phyloP scores from a whole-genome alignment of 1,284 basidiomycete genomes.

The Omphalotus olearius region DNA sequence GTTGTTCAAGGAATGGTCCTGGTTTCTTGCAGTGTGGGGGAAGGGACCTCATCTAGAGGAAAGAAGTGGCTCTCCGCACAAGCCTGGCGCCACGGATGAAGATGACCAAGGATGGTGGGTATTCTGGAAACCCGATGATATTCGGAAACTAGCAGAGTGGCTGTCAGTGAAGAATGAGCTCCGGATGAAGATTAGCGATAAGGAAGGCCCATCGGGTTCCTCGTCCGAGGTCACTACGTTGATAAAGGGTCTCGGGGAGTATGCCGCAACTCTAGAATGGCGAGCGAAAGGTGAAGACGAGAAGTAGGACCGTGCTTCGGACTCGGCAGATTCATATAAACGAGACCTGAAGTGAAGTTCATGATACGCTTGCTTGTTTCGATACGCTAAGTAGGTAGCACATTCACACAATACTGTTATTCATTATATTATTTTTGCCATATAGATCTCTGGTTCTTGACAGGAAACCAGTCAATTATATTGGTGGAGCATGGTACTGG shows the following conservation, averaged over 20 bases:
- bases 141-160: conserved; percentile 64
- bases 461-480: conserved; percentile 3
- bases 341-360: no score
- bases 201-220: not conserved
- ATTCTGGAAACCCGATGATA: conserved; percentile 62
- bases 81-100: conserved; percentile 15
- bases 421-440: no score
- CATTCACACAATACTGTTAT: no score
- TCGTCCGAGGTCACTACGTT: conserved; percentile 29
- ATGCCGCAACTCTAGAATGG: conserved; percentile 46
- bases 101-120: conserved; percentile 55
- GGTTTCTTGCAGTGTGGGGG: conserved; percentile 73
- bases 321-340: no score
- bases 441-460: no score
- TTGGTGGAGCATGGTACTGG: conserved; percentile 27
- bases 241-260: conserved; percentile 43
- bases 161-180: conserved; percentile 39
- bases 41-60: conserved; percentile 34
- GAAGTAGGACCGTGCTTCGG: conserved; percentile 25
- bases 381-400: not conserved
- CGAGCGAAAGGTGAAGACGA: conserved; percentile 35
- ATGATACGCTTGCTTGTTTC: not conserved
- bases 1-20: conserved; percentile 57
- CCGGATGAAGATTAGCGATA: conserved; percentile 32
- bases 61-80: not conserved